Conservation (phyloP, 352 stramenopile genomes). For the Phytophthora boehmeriae region DNA sequence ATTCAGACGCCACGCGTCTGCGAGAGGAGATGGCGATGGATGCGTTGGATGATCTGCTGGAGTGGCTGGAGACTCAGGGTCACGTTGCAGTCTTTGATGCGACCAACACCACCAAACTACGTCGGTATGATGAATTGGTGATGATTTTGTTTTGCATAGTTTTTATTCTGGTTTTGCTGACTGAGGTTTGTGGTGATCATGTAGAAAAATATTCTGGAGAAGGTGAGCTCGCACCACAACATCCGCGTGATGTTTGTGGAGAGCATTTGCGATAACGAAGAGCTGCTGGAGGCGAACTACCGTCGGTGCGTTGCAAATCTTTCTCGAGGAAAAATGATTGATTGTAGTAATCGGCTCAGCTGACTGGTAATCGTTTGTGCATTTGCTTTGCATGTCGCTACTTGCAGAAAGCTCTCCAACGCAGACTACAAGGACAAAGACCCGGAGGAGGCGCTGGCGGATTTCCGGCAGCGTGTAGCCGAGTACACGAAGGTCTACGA, state of each 20-base stretch:
- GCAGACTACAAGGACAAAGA: slow-evolving; percentile 91
- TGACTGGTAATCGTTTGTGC: slow-evolving; percentile 29
- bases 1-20: slow-evolving; percentile 79
- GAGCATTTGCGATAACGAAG: slow-evolving; percentile 93
- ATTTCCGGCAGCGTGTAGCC: slow-evolving; percentile 87
- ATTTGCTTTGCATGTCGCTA: slow-evolving; percentile 11
- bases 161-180: not conserved
- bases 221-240: slow-evolving; percentile 64
- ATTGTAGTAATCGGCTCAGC: slow-evolving; percentile 8
- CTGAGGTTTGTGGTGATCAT: slow-evolving; percentile 3
- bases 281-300: slow-evolving; percentile 94
- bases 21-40: slow-evolving; percentile 91
- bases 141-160: too few relatives aligned
- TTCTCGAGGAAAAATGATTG: slow-evolving; percentile 11
- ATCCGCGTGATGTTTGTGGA: slow-evolving; percentile 94
- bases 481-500: slow-evolving; percentile 96
- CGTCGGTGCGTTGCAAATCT: slow-evolving; percentile 51
- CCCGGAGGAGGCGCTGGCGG: slow-evolving; percentile 83
- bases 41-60: slow-evolving; percentile 88
- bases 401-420: slow-evolving; percentile 73
- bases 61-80: slow-evolving; percentile 90
- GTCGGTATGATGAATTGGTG: slow-evolving; percentile 34
- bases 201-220: slow-evolving; percentile 65
- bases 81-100: slow-evolving; percentile 96
- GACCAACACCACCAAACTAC: slow-evolving; percentile 93